Evolutionary conservation across 495 filamentous ascomycete species (phyloP).

Genomic region (Aspergillus sclerotiicarbonarius): DNA sequence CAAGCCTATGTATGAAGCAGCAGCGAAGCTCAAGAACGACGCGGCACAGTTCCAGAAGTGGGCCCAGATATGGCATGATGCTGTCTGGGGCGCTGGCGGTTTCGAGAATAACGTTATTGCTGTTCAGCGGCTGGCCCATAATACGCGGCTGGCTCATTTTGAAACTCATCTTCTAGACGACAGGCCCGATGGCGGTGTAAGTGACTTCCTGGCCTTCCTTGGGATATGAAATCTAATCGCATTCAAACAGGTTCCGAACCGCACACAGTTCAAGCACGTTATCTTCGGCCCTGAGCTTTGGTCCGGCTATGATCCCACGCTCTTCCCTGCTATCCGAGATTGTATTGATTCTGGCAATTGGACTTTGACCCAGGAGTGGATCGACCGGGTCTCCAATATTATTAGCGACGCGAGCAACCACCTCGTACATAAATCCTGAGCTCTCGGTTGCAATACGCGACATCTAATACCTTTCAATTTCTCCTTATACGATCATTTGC

Average conservation of each 20-base stretch:
- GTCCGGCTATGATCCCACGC: conserved; percentile 70
- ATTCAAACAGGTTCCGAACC: conserved; percentile 67
- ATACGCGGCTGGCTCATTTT: conserved; percentile 71
- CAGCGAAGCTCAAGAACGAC: conserved; percentile 55
- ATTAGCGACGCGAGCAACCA: conserved; percentile 64
- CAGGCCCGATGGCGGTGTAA: conserved; percentile 65
- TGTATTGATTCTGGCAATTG: conserved; percentile 70
- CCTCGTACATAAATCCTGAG: conserved; percentile 40
- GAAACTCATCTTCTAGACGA: conserved; percentile 81
- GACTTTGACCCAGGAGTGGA: conserved; percentile 63
- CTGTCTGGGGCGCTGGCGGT: conserved; percentile 61
- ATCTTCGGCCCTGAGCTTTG: conserved; percentile 80
- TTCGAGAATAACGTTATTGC: conserved; percentile 67
- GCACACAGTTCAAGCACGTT: conserved; percentile 93
- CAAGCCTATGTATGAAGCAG: conserved; percentile 57
- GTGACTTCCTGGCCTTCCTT: conserved; percentile 9
- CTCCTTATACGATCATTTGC: not conserved
- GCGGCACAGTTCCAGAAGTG: conserved; percentile 68
- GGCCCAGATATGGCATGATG: conserved; percentile 69
- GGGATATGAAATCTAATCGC: conserved; percentile 12
- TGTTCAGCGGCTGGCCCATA: conserved; percentile 63
- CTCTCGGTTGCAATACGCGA: not conserved
- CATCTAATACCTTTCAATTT: conserved; percentile 15
- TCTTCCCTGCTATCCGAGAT: conserved; percentile 85
- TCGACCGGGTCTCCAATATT: conserved; percentile 69